Evolutionary conservation across 1,284 basidiomycete genomes (phyloP), one percentile per base, ranked within the genome.

Genomic region (Leccinum subrobustum): DNA sequence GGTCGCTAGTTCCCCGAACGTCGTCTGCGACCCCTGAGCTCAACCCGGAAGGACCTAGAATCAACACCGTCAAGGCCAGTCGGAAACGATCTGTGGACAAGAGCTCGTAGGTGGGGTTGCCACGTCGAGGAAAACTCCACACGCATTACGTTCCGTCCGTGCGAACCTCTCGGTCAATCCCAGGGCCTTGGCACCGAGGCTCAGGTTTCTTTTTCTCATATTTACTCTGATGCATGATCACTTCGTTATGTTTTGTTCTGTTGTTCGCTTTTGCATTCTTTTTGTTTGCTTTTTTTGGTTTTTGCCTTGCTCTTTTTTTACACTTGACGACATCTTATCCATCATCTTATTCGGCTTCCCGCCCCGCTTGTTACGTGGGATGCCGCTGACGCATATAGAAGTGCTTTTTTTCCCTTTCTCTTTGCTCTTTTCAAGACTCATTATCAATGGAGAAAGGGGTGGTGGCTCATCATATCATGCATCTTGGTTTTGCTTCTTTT

Each of bases 31-130:
- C 62, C 5, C 68, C 72, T 50, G 73, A 74, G 14, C 59, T 57
- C 52, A 71, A 61, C 52, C 5, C 60, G 54, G 69, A 64, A 4
- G 59, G 73, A 29, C 54, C 67, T 20, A 63, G 67, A 61, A 60
- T 65, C 29, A 67, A 60, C 12, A 6, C 61, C 4, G 50, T 61
- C 58, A 75, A 74, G 56, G 9, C 63, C 6, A 65, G 51, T 44
- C 68, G 71, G 58, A 73, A 75, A 62, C 70, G 74, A 8, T 67
- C 71, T 29, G 50, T 60, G 0, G 73, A 71, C 37, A 72, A 75
- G 59, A 57, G 47, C 37, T 54, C 70, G 5, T 72, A 68, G 58
- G 18, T 12, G 44, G 44, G 42, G 20, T 47, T 20, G 52, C 35
- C 53, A 48, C 56, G 54, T 60, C 25, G 25, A 54, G 48, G 44